Evolutionary conservation across 805 yeast species (phyloP).

Genomic region (Yarrowia phangngaensis): DNA sequence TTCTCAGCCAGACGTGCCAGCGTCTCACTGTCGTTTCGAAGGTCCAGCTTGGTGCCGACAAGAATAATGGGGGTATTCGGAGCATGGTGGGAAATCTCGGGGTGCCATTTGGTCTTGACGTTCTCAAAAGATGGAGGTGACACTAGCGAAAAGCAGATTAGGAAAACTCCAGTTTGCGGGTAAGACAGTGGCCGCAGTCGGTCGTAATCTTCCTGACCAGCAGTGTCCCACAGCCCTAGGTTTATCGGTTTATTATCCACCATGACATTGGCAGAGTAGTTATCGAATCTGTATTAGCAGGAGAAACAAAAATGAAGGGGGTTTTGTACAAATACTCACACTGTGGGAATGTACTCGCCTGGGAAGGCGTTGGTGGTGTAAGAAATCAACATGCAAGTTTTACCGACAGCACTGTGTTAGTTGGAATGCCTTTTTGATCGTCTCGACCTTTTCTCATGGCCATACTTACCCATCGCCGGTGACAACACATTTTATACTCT

Average conservation of each 20-base stretch:
- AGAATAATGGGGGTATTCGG: slow-evolving; percentile 64
- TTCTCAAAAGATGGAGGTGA: slow-evolving; percentile 77
- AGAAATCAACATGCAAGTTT: slow-evolving; percentile 80
- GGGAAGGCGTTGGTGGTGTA: slow-evolving; percentile 93
- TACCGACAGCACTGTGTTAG: slow-evolving; percentile 72
- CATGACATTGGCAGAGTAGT: slow-evolving; percentile 81
- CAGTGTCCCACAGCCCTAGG: slow-evolving; percentile 92
- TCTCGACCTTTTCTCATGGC: too few relatives aligned
- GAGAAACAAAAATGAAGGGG: not conserved
- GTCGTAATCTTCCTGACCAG: slow-evolving; percentile 92
- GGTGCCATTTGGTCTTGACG: slow-evolving; percentile 77
- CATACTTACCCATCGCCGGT: too few relatives aligned
- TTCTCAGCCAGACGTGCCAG: slow-evolving; percentile 57
- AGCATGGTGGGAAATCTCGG: slow-evolving; percentile 82
- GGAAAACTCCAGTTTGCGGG: slow-evolving; percentile 86
- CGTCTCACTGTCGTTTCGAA: slow-evolving; percentile 77
- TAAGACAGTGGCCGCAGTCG: slow-evolving; percentile 83
- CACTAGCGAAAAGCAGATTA: slow-evolving; percentile 80
- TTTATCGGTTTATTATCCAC: slow-evolving; percentile 78
- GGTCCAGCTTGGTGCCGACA: slow-evolving; percentile 85
- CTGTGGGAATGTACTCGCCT: slow-evolving; percentile 90
- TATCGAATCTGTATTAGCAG: slow-evolving; percentile 53
- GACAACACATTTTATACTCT: slow-evolving; percentile 67
- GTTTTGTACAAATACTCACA: slow-evolving; percentile 38
- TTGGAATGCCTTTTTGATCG: too few relatives aligned